Conservation (phyloP, 768 basidiomycete genomes). For the Boletus reticuloceps region DNA sequence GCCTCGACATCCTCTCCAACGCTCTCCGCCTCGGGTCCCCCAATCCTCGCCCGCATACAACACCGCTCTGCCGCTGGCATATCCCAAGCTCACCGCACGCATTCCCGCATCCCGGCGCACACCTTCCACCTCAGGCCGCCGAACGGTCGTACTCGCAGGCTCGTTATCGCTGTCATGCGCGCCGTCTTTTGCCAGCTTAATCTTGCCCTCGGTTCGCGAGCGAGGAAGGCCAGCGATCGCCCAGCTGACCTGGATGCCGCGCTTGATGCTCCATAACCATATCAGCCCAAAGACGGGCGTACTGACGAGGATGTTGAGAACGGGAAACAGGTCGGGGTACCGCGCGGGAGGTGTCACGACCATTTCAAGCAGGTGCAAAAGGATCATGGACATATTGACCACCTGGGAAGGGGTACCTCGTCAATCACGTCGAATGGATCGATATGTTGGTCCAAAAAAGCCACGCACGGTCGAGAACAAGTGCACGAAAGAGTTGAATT, state of each 20-base stretch:
- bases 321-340: conserved; percentile 83
- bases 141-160: background rate
- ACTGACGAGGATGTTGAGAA: conserved; percentile 80
- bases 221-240: conserved; percentile 57
- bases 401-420: conserved; percentile 30
- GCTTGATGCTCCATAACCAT: conserved; percentile 91
- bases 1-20: conserved; percentile 15
- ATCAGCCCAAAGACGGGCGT: conserved; percentile 75
- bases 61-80: conserved; percentile 12
- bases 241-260: conserved; percentile 79
- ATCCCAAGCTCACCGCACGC: conserved; percentile 29
- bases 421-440: conserved; percentile 1
- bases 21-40: conserved; percentile 24
- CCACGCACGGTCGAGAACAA: conserved; percentile 49
- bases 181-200: background rate
- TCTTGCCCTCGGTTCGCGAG: conserved; percentile 2
- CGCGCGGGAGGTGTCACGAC: conserved; percentile 62
- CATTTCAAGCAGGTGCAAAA: conserved; percentile 65
- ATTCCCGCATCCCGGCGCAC: conserved; percentile 17
- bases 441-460: background rate
- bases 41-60: conserved; percentile 1
- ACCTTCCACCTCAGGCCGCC: background rate
- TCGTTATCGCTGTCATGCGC: conserved; percentile 9
- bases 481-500: conserved; percentile 46
- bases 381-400: conserved; percentile 52